phyloP scores from a whole-genome alignment of 2,329 filamentous ascomycete genomes.

The Sphaceloma murrayae region DNA sequence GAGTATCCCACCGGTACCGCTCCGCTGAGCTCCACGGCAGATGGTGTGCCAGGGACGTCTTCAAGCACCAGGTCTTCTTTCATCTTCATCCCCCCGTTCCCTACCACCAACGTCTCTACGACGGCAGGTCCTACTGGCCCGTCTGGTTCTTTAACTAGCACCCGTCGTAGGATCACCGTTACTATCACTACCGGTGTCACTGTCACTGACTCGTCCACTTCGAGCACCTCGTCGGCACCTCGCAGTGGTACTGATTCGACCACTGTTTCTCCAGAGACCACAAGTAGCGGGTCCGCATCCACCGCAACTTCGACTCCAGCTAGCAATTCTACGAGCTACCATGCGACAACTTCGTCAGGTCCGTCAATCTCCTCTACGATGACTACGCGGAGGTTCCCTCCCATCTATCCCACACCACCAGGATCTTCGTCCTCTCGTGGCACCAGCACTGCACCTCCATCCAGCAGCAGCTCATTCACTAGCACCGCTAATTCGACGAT shows the following conservation, averaged over 20 bases:
- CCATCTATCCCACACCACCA: background rate
- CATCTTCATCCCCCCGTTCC: constrained; percentile 2
- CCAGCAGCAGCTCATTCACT: constrained; percentile 15
- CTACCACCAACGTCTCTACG: constrained; percentile 1
- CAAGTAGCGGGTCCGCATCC: background rate
- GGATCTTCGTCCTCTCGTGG: background rate
- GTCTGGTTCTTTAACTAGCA: constrained; percentile 12
- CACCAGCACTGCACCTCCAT: background rate
- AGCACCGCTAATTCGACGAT: background rate
- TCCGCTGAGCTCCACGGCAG: constrained; percentile 2
- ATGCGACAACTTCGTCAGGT: background rate
- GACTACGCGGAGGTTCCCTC: background rate
- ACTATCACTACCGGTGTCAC: constrained; percentile 16
- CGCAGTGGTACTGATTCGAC: constrained; percentile 11
- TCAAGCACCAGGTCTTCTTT: background rate
- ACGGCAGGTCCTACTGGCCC: constrained; percentile 2
- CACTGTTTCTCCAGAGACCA: constrained; percentile 14
- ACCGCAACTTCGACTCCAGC: constrained; percentile 14
- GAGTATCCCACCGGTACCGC: constrained; percentile 6
- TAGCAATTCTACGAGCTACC: constrained; percentile 5
- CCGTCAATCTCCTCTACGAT: background rate
- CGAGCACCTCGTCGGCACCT: constrained; percentile 4
- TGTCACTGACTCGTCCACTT: constrained; percentile 3
- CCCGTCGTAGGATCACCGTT: constrained; percentile 10
- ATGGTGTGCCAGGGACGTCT: constrained; percentile 7